Conservation (phyloP, 2,329 filamentous ascomycete species). For the Thelonectria rubi region DNA sequence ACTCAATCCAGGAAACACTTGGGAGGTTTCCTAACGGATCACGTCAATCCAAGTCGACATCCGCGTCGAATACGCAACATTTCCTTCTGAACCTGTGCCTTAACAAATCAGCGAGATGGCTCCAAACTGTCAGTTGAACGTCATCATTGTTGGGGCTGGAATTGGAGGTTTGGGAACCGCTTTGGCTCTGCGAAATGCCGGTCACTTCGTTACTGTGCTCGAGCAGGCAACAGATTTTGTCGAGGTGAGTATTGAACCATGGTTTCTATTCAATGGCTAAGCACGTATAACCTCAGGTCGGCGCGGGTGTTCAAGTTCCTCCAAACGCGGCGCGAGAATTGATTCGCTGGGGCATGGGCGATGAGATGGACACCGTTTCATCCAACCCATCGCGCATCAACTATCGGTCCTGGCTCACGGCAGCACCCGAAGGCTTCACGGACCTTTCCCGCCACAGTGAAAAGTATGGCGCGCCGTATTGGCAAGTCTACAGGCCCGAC, state of each 20-base stretch:
- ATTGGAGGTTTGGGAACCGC: conserved; percentile 19
- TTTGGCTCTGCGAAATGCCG: conserved; percentile 13
- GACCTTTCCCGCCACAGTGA: conserved; percentile 9
- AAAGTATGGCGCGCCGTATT: conserved; percentile 18
- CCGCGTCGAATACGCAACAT: too few species aligned
- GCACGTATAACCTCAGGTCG: conserved; percentile 1
- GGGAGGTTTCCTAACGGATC: too few species aligned
- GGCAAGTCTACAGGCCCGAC: conserved; percentile 20
- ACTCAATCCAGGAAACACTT: neutral
- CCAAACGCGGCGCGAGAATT: conserved; percentile 19
- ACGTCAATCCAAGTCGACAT: too few species aligned
- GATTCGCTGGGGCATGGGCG: conserved; percentile 20
- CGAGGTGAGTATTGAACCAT: conserved; percentile 2
- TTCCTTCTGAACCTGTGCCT: too few species aligned
- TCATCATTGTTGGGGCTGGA: conserved; percentile 22
- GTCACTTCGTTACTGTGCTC: conserved; percentile 19
- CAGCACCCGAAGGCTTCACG: conserved; percentile 3
- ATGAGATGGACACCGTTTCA: conserved; percentile 19
- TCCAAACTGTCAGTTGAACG: conserved; percentile 3
- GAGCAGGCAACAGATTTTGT: conserved; percentile 22
- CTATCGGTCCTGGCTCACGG: conserved; percentile 18
- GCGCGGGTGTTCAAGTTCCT: conserved; percentile 22
- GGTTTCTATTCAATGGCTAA: neutral
- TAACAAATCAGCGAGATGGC: neutral
- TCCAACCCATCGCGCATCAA: conserved; percentile 19